Base-by-base conservation (phyloP, 1,139 yeast genomes). In the Martiniozyma asiatica region DNA sequence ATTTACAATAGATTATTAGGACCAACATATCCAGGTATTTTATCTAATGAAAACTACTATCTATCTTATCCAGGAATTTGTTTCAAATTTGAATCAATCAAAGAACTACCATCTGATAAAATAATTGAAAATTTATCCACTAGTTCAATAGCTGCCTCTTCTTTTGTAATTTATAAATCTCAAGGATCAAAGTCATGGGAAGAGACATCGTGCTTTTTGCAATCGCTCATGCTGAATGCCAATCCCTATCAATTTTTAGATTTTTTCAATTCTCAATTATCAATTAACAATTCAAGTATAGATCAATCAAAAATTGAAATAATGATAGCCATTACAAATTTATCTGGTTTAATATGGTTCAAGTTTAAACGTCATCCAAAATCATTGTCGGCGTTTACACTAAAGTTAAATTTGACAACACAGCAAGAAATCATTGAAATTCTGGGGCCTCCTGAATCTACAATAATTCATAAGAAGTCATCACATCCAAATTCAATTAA, bases 361-460 rank as follows among this genome's bases (percentile, higher is more conserved):
- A n/a, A n/a, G n/a, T n/a, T n/a, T n/a, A n/a, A n/a, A n/a, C n/a
- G n/a, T n/a, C n/a, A n/a, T n/a, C n/a, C n/a, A n/a, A n/a, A n/a
- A n/a, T n/a, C n/a, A n/a, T n/a, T n/a, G n/a, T n/a, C n/a, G n/a
- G n/a, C 14, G 1, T 41, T 35, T 14, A 18, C 18, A 4, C 37
- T 56, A 4, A 31, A 37, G 9, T 47, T 67, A 3, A 72, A 72
- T 1, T 29, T 43, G 22, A 64, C 74, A 2, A 55, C 65, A 1
- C 72, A 70, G 47, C 73, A 68, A 38, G 65, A 65, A 24, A 53
- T 70, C 1, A 40, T 70, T 5, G 51, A 56, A 21, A 43, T 55
- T 1, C 48, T 72, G 17, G 79, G 79, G 0, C 72, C 75, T 1
- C 79, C 80, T n/a, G n/a, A n/a, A n/a, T n/a, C n/a, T n/a, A n/a